Evolutionary conservation across 495 filamentous ascomycete species (phyloP), one percentile per base, ranked within the genome.

Genomic region (Baudoinia panamericana): DNA sequence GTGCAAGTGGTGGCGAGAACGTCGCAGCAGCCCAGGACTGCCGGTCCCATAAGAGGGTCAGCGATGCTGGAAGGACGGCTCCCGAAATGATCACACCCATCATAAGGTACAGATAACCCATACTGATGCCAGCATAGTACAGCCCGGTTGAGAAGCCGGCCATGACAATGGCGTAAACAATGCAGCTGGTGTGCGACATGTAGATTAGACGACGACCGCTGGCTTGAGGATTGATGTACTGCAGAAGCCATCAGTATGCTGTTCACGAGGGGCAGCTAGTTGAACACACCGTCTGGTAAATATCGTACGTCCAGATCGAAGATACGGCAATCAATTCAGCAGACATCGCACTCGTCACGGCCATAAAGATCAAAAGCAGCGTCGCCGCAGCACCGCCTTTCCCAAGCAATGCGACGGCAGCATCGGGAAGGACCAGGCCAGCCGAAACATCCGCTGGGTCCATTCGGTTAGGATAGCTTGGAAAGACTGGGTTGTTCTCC

Each of bases 311-410:
- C 62, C 78, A 80, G 60, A 96, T 93, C 20, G 80, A 86, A 16
- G 81, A 87, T 30, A 94, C 87, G 26, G 88, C 87, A 43, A 96
- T 93, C 21, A 94, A 64, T 58, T 95, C 83, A 0, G 84, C 80
- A 11, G 86, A 93, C 36, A 78, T 82, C 9, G 88, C 87, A 9
- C 76, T 83, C 2, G 88, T 96, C 30, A 95, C 87, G 13, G 88
- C 88, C 83, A 95, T 93, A 67, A 96, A 95, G 38, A 95, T 75
- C 41, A 96, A 77, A 11, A 96, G 63, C 0, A 92, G 71, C 0
- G 84, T 84, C 19, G 75, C 82, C 18, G 76, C 78, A 2, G 88
- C 88, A 23, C 88, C 88, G 8, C 86, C 87, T 52, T 79, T 82
- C 2, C 88, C 88, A 17, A 94, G 70, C 4, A 96, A 59, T n/a